Conservation (phyloP, 441 rosid genomes). For the Populus hybrid region DNA sequence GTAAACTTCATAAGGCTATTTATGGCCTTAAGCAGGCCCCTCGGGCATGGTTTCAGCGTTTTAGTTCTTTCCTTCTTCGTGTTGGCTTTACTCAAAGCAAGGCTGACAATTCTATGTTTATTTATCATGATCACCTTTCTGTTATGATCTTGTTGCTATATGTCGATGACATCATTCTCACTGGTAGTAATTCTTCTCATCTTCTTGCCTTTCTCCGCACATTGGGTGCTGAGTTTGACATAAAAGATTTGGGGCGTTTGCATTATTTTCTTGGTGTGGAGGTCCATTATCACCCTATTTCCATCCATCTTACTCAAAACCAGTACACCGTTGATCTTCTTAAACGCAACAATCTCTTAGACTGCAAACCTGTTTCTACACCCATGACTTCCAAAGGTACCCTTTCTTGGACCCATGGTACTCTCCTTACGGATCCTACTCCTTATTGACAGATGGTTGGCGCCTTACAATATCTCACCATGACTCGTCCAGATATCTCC, state of each 20-base stretch:
- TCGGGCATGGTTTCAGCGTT: neutral
- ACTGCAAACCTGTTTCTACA: neutral
- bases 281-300: no score
- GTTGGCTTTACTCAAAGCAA: neutral
- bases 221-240: neutral
- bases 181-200: neutral
- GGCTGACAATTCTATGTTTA: neutral
- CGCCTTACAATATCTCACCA: neutral
- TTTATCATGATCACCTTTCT: neutral
- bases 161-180: constrained; percentile 9
- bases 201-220: no score
- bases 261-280: neutral
- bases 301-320: no score
- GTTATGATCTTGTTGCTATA: neutral
- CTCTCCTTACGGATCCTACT: neutral
- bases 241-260: neutral
- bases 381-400: neutral
- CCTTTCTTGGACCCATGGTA: neutral
- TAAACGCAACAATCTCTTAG: neutral
- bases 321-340: neutral
- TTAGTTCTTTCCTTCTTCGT: neutral
- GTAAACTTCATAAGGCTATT: neutral
- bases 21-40: constrained; percentile 12
- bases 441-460: neutral
- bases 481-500: neutral